These are phyloP conservation scores for Infundibulicybe gibba DNA, from an alignment of 768 basidiomycete genomes.

Conservation along the genomic window DNA sequence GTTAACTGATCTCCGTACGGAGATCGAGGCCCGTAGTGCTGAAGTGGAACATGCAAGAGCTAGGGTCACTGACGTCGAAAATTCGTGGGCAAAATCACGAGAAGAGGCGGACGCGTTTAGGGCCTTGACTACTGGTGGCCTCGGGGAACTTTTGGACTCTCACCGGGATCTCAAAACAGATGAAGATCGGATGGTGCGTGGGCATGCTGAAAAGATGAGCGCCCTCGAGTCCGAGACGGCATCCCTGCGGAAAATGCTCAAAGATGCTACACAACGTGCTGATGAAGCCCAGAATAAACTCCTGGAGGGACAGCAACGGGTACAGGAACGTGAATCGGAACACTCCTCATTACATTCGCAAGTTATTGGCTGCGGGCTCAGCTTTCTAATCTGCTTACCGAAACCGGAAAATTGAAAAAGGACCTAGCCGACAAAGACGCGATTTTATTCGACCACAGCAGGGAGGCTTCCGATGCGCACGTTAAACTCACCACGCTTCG, in stretches of 20 bases:
- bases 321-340: conserved; percentile 62
- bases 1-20: conserved; percentile 72
- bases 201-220: conserved; percentile 78
- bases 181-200: conserved; percentile 72
- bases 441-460: conserved; percentile 57
- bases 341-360: conserved; percentile 67
- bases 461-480: conserved; percentile 64
- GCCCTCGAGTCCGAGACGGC: conserved; percentile 76
- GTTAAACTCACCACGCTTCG: conserved; percentile 78
- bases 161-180: conserved; percentile 84
- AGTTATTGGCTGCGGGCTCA: conserved; percentile 70
- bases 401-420: conserved; percentile 66
- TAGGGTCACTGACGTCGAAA: conserved; percentile 78
- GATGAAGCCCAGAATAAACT: conserved; percentile 69
- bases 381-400: conserved; percentile 62
- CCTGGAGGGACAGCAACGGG: conserved; percentile 60
- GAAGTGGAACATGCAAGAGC: conserved; percentile 71
- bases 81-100: conserved; percentile 86
- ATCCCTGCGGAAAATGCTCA: conserved; percentile 76
- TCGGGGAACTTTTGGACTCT: conserved; percentile 84
- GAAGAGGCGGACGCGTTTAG: conserved; percentile 92
- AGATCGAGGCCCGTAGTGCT: conserved; percentile 69
- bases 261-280: conserved; percentile 67
- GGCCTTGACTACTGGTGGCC: conserved; percentile 78
- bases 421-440: conserved; percentile 66